A percentile compares a stretch with the other conserved stretches of the same genome.
These are phyloP conservation scores for Pyricularia sp. DNA, from an alignment of 2,329 filamentous ascomycete genomes.

Conservation along the genomic window DNA sequence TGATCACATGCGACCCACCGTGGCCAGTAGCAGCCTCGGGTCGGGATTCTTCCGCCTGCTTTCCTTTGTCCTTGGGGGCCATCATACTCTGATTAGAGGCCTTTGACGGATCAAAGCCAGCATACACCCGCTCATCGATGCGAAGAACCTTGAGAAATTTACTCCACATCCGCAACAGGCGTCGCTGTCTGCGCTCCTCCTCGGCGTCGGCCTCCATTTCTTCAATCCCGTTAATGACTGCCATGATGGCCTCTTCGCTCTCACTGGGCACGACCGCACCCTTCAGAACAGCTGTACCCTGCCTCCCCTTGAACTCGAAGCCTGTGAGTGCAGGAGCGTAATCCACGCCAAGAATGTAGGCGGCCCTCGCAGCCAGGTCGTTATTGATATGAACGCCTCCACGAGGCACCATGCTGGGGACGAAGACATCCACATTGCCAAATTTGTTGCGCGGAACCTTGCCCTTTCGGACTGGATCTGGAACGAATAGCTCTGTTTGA, in stretches of 20 bases:
- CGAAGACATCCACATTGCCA: slow-evolving; percentile 88
- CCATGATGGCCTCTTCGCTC: slow-evolving; percentile 56
- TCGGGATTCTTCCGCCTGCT: slow-evolving; percentile 4
- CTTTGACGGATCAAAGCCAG: slow-evolving; percentile 2
- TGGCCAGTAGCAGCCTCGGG: slow-evolving; percentile 12
- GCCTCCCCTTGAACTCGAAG: slow-evolving; percentile 74
- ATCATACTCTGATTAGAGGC: slow-evolving; percentile 12
- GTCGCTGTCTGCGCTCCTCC: slow-evolving; percentile 46
- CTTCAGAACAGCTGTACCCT: slow-evolving; percentile 70
- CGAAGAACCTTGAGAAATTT: slow-evolving; percentile 66
- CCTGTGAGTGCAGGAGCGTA: slow-evolving; percentile 83
- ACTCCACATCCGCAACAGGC: slow-evolving; percentile 56
- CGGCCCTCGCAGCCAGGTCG: slow-evolving; percentile 53
- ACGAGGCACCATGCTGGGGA: slow-evolving; percentile 76
- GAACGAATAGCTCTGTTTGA: slow-evolving; percentile 60
- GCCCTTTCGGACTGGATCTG: slow-evolving; percentile 64
- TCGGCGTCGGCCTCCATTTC: slow-evolving; percentile 53
- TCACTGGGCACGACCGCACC: slow-evolving; percentile 67
- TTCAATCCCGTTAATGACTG: slow-evolving; percentile 53
- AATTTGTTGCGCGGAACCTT: slow-evolving; percentile 80
- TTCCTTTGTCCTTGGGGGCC: slow-evolving; percentile 6
- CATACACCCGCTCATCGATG: slow-evolving; percentile 48
- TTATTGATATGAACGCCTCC: slow-evolving; percentile 62
- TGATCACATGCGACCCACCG: slow-evolving; percentile 14
- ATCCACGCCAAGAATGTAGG: slow-evolving; percentile 64